These are phyloP conservation scores for Mycena galericulata DNA, from an alignment of 768 basidiomycete genomes.

Conservation along the genomic window DNA sequence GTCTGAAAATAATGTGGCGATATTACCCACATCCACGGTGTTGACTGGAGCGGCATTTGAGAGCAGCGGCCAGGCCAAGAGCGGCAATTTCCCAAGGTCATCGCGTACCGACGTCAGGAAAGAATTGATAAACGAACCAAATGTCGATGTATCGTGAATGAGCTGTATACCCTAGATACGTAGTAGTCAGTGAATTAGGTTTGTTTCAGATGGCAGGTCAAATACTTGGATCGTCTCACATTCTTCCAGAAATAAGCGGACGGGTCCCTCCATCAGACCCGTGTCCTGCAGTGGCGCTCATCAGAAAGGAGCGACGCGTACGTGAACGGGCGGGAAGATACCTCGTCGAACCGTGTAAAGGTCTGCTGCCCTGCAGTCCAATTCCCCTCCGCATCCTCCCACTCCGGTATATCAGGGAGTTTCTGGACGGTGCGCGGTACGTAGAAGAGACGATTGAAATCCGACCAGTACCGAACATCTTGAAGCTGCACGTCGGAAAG, in stretches of 20 bases:
- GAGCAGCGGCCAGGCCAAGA: slow-evolving; percentile 67
- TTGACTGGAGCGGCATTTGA: slow-evolving; percentile 55
- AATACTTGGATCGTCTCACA: slow-evolving; percentile 79
- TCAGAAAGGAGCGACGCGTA: neutral
- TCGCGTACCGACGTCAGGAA: slow-evolving; percentile 74
- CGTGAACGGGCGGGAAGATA: slow-evolving; percentile 38
- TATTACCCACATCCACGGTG: slow-evolving; percentile 57
- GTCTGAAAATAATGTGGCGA: neutral
- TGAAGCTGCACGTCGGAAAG: slow-evolving; percentile 32
- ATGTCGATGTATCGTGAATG: slow-evolving; percentile 68
- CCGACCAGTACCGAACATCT: slow-evolving; percentile 73
- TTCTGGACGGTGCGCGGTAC: slow-evolving; percentile 74
- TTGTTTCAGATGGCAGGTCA: neutral
- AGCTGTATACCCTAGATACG: slow-evolving; percentile 73
- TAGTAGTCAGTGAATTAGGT: neutral
- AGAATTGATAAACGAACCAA: slow-evolving; percentile 73
- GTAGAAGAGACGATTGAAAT: slow-evolving; percentile 74
- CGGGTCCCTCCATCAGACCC: slow-evolving; percentile 76
- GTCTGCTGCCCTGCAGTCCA: slow-evolving; percentile 67
- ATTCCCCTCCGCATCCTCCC: slow-evolving; percentile 64
- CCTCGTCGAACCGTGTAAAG: slow-evolving; percentile 69
- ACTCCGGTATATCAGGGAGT: slow-evolving; percentile 68
- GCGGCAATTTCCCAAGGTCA: slow-evolving; percentile 73
- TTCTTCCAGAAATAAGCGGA: slow-evolving; percentile 79
- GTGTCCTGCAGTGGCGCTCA: slow-evolving; percentile 55